A percentile compares a stretch with the other conserved stretches of the same genome.
Evolutionary conservation across 2,329 filamentous ascomycete genomes (phyloP).

Genomic region (Penicillium sp.): DNA sequence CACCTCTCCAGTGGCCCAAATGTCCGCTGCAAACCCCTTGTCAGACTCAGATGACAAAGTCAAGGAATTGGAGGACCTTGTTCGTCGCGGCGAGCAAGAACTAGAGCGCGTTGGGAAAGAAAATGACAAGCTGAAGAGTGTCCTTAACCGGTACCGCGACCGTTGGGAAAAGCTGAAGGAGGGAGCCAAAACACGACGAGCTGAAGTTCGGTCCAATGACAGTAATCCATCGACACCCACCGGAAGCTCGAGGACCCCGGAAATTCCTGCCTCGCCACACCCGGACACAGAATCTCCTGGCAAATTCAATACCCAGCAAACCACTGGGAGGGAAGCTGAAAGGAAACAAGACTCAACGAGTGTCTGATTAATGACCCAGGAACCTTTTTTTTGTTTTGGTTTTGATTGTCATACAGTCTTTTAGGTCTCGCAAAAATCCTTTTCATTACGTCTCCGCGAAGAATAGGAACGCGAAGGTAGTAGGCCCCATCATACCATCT

Average conservation of each 20-base stretch:
- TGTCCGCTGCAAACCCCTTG: slow-evolving; percentile 17
- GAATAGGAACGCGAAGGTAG: not conserved
- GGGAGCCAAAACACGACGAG: slow-evolving; percentile 52
- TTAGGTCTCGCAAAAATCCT: too few species aligned
- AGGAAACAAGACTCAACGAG: not conserved
- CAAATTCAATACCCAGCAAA: not conserved
- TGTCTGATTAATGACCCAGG: not conserved
- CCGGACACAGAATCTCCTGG: slow-evolving; percentile 2
- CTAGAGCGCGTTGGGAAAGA: slow-evolving; percentile 63
- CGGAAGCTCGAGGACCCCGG: slow-evolving; percentile 6
- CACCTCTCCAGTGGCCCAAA: slow-evolving; percentile 24
- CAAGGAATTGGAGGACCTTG: slow-evolving; percentile 67
- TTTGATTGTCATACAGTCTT: not conserved
- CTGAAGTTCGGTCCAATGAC: slow-evolving; percentile 22
- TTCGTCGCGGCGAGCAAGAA: slow-evolving; percentile 59
- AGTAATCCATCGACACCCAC: slow-evolving; percentile 6
- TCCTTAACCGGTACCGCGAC: slow-evolving; percentile 59
- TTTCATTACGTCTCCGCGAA: not conserved
- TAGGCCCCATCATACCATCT: not conserved
- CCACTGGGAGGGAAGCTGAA: not conserved
- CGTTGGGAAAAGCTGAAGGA: slow-evolving; percentile 70
- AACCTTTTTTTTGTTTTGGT: not conserved
- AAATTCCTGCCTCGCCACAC: slow-evolving; percentile 10
- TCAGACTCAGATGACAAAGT: slow-evolving; percentile 54
- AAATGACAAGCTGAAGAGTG: slow-evolving; percentile 59